Evolutionary conservation across 441 rosid species (phyloP), one percentile per base, ranked within the genome.

Genomic region (Erodium trifolium): DNA sequence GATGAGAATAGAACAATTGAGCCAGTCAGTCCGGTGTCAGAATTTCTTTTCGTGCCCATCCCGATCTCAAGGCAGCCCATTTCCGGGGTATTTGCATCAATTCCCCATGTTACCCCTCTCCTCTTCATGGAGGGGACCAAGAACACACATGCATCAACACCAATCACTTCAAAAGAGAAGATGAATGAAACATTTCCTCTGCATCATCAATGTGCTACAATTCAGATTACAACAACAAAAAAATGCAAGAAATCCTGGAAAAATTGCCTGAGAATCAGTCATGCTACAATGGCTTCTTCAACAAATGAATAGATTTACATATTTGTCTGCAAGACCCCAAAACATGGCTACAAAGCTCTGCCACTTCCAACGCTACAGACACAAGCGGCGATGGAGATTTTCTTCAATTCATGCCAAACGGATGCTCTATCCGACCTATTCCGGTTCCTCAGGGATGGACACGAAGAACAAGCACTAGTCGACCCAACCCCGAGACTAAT

Each of bases 291-390:
- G 47, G 6, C 19, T 23, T 66, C 70, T 23, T 23, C 27, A 74
- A 76, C 51, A 67, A 70, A 29, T 3, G 31, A 72, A 7, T 63
- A 71, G 67, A 57, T 45, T 43, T n/a, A 11, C 70, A 75, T 47
- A 9, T 10, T 66, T 18, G 73, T 14, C 29, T 10, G 70, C 8
- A 27, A 1, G 57, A 4, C 27, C 27, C 0, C 27, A 23, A 23
- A 23, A 23, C 27, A 23, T 23, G 27, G 27, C 27, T 23, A 23
- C 27, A 23, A 23, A 23, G 27, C 27, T 23, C 27, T 23, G 27
- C 10, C 47, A 41, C 47, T 41, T 41, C 47, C 47, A 41, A 41
- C 6, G 6, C 47, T 6, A 2, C 10, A 41, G 47, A 41, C 47
- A 41, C 47, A 3, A 41, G 8, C 47, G 5, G 10, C 47, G 6